A percentile compares a stretch with the other conserved stretches of the same genome.
phyloP scores from a whole-genome alignment of 2,329 filamentous ascomycete genomes.

The Cladosporium sp. region DNA sequence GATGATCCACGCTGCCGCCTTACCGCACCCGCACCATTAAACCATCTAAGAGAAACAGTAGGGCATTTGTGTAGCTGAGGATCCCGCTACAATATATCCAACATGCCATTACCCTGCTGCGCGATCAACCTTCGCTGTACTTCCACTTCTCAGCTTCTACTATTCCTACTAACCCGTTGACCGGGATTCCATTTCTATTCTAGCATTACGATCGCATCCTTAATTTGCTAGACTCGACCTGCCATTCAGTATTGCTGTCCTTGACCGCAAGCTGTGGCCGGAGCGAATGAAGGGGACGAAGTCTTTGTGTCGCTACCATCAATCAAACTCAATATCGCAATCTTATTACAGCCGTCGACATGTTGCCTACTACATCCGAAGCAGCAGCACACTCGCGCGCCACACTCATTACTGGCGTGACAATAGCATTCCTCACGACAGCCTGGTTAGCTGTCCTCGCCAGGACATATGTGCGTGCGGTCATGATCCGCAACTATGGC shows the following conservation, averaged over 20 bases:
- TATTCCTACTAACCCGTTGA: background rate
- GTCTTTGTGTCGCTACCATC: background rate
- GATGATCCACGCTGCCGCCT: background rate
- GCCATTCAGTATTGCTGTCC: too few species aligned
- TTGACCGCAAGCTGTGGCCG: background rate
- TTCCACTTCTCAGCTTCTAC: background rate
- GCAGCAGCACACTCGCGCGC: background rate
- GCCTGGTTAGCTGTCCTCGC: constrained; percentile 37
- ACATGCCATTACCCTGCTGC: background rate
- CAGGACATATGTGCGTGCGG: constrained; percentile 38
- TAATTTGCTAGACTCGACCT: background rate
- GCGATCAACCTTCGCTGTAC: background rate
- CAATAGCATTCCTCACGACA: constrained; percentile 30
- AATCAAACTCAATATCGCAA: too few species aligned
- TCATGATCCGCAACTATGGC: constrained; percentile 38
- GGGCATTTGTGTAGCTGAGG: background rate
- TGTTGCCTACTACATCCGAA: background rate
- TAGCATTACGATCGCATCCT: background rate
- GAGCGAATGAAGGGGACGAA: background rate
- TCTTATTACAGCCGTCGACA: background rate
- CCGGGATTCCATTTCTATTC: too few species aligned
- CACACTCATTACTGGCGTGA: constrained; percentile 7
- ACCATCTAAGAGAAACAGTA: background rate
- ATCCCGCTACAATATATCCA: background rate
- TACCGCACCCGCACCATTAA: background rate